Base-by-base conservation (phyloP, 352 stramenopile genomes). In the Phytophthora macrochlamydospora region DNA sequence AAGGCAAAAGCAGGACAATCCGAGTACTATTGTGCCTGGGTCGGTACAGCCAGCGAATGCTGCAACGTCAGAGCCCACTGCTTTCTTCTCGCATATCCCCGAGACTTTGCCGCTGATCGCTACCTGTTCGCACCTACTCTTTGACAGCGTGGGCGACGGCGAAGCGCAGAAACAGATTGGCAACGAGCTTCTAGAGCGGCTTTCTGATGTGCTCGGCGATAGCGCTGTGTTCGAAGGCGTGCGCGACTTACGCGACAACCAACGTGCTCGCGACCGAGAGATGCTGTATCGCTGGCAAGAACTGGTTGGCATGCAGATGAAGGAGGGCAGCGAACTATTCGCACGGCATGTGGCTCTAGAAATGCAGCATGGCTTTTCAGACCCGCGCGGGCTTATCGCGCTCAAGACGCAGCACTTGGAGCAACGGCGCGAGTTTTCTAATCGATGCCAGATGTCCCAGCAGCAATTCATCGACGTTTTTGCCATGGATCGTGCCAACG, bases 251-350 rank as follows among this genome's bases (percentile, higher is more conserved):
- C 65, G 70, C 6, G 76, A 81, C 18, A 82, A 85, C 32, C 85
- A 93, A 43, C 81, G 82, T 6, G 70, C 73, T 33, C 82, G 81
- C 12, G 85, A 93, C 43, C 80, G 79, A 0, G 85, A 91, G 53
- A 90, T 83, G 72, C 51, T 93, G 14, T 87, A 90, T 37, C 85
- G 85, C 14, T 93, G 85, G 85, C 85, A 93, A 61, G 85, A 93
- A 31, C 72, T 93, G 30, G 75, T 93, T 18, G 71, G 71, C 7
- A 91, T 89, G 83, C 85, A 93, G 58, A 93, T 93, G 85, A 92
- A 92, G 49, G 85, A 93, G 69, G 83, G 85, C 32, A 84, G 73
- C 37, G 85, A 92, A 31, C 61, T 93, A 14, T 92, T 85, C 49
- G 69, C 73, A 4, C 81, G 81, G 12, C 85, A 93, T 29, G 65